Conservation (phyloP, 1,139 yeast genomes). For the Hansenula sp. region DNA sequence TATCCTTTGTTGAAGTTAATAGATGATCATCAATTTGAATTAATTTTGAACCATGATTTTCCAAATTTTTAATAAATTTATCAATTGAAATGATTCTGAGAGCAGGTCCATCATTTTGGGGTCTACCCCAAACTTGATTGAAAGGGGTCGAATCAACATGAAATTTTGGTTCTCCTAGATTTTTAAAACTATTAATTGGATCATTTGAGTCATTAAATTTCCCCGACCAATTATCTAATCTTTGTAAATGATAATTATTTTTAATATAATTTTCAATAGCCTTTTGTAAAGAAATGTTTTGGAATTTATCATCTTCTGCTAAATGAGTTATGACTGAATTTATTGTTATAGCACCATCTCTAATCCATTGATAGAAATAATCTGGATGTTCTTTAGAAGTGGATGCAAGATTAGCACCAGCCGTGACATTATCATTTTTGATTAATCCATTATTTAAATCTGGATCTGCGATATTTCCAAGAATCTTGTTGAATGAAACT, state of each 20-base stretch:
- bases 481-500: slow-evolving; percentile 48
- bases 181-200: slow-evolving; percentile 32
- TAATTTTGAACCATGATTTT: slow-evolving; percentile 28
- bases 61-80: slow-evolving; percentile 47
- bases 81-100: slow-evolving; percentile 65
- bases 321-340: slow-evolving; percentile 57
- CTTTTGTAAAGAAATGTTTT: slow-evolving; percentile 26
- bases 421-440: slow-evolving; percentile 37
- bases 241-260: slow-evolving; percentile 57
- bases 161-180: slow-evolving; percentile 91
- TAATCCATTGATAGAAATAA: slow-evolving; percentile 85
- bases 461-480: slow-evolving; percentile 62
- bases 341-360: slow-evolving; percentile 86
- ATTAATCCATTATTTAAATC: slow-evolving; percentile 25
- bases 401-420: slow-evolving; percentile 81
- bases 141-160: slow-evolving; percentile 62
- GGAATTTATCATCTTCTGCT: slow-evolving; percentile 26
- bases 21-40: slow-evolving; percentile 18
- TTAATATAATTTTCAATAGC: slow-evolving; percentile 59
- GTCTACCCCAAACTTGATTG: slow-evolving; percentile 80
- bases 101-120: slow-evolving; percentile 95
- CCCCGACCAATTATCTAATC: slow-evolving; percentile 69
- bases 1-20: slow-evolving; percentile 16
- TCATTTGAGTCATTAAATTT: slow-evolving; percentile 31
- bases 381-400: slow-evolving; percentile 69